Evolutionary conservation across 495 filamentous ascomycete genomes (phyloP), one percentile per base, ranked within the genome.

Genomic region (Hyaloscypha variabilis): DNA sequence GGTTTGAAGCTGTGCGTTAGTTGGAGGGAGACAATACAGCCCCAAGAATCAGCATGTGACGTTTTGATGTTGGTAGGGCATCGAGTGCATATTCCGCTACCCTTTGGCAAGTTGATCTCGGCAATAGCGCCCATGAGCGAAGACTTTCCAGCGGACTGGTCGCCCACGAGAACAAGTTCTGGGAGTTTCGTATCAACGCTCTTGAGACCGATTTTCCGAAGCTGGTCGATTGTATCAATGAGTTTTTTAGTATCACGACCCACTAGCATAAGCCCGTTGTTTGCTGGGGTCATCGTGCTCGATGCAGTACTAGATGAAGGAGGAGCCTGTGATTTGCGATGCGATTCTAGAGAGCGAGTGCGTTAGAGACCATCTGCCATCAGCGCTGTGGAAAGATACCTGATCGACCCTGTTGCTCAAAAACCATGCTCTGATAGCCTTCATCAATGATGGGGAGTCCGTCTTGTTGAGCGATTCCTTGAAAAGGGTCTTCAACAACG

Each of bases 121-220:
- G 88, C 87, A 36, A 95, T 87, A 0, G 88, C 90, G 30, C 92
- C 91, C 74, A 96, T 92, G 0, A 96, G 75, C 2, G 89, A 92
- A 3, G 85, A 89, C 67, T 96, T 96, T 0, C 92, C 92, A 0
- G 91, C 86, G 3, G 84, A 88, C 66, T 96, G 92, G 62, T 95
- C 91, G 1, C 92, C 92, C 1, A 94, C 86, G 0, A 93, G 84
- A 14, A 91, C 90, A 19, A 95, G 83, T 66, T 91, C 91, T 0
- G 92, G 91, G 0, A 95, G 76, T 2, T 81, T 81, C 0, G 87
- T 81, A 46, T 11, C 39, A 28, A 71, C 29, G 14, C 64, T 26
- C 8, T 68, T 30, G 1, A 73, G 52, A 14, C 71, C 71, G 50
- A 69, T 50, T 19, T 69, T 64, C 2, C 65, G 50, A 1, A 73